phyloP scores from a whole-genome alignment of 1,284 basidiomycete species.

The Amylostereum chailletii region DNA sequence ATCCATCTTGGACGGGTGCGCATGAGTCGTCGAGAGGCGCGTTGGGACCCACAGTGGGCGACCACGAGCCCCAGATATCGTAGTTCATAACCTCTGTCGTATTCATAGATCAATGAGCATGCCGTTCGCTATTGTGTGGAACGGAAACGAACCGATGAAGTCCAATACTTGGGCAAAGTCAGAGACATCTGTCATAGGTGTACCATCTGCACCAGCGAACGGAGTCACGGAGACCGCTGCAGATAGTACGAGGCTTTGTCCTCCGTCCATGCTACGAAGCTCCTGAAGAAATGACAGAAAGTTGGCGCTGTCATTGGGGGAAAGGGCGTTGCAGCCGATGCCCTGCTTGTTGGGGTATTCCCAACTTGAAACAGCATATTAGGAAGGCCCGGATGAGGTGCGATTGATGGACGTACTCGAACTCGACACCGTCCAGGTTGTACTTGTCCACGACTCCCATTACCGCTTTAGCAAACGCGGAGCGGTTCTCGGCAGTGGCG shows the following conservation, averaged over 20 bases:
- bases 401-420: conserved; percentile 50
- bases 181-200: conserved; percentile 46
- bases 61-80: conserved; percentile 58
- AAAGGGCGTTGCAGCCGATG: conserved; percentile 58
- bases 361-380: conserved; percentile 45
- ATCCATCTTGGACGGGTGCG: conserved; percentile 45
- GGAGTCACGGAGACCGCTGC: conserved; percentile 49
- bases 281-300: conserved; percentile 45
- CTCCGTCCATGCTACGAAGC: conserved; percentile 27
- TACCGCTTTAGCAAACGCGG: conserved; percentile 61
- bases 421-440: conserved; percentile 76
- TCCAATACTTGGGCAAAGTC: conserved; percentile 53
- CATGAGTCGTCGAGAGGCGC: conserved; percentile 60
- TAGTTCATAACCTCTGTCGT: conserved; percentile 55
- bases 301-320: conserved; percentile 53
- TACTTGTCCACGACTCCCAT: conserved; percentile 53
- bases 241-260: conserved; percentile 37
- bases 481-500: conserved; percentile 48
- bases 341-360: conserved; percentile 70
- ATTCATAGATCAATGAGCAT: neutral
- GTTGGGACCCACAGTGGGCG: conserved; percentile 47
- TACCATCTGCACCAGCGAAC: conserved; percentile 43
- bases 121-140: neutral
- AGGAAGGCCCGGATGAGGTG: no score
- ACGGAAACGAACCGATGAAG: conserved; percentile 35